A percentile compares a stretch with the other conserved stretches of the same genome.
phyloP scores from a whole-genome alignment of 192 early-diverging fungal genomes.

The Coemansia furcata region DNA sequence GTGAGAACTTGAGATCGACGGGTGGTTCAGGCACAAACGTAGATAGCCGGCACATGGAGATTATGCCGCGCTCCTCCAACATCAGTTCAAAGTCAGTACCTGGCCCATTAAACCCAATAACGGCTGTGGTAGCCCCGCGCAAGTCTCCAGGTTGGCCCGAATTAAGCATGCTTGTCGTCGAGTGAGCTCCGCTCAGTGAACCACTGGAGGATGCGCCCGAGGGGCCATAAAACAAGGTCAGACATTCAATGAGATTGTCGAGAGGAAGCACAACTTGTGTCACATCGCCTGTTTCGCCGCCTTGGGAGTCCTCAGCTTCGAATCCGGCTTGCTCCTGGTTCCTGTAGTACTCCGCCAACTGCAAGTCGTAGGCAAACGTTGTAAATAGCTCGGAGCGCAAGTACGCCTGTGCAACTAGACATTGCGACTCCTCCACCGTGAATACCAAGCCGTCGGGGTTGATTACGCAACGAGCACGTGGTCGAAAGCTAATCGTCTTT shows the following conservation, averaged over 20 bases:
- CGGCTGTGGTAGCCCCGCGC: constrained; percentile 43
- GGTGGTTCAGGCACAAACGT: constrained; percentile 51
- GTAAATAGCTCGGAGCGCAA: constrained; percentile 37
- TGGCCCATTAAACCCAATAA: constrained; percentile 36
- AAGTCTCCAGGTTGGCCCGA: constrained; percentile 23
- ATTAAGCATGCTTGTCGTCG: constrained; percentile 8
- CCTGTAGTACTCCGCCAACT: constrained; percentile 10
- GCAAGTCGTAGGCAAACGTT: constrained; percentile 28
- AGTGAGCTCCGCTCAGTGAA: constrained; percentile 2
- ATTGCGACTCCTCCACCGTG: constrained; percentile 42
- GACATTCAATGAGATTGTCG: constrained; percentile 46
- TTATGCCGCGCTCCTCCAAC: constrained; percentile 57
- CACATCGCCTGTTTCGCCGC: constrained; percentile 8
- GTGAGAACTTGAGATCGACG: constrained; percentile 46
- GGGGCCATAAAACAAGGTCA: constrained; percentile 49
- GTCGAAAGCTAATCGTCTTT: constrained; percentile 44
- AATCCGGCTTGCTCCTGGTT: neutral
- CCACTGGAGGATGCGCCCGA: constrained; percentile 1
- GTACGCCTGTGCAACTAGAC: constrained; percentile 47
- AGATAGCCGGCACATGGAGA: constrained; percentile 54
- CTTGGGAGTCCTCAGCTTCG: constrained; percentile 7
- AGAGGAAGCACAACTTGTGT: constrained; percentile 37
- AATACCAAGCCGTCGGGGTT: constrained; percentile 40
- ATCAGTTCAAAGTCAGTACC: constrained; percentile 49
- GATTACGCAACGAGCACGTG: constrained; percentile 38